Conservation (phyloP, 306 rosid species). For the Mimosa pudica region DNA sequence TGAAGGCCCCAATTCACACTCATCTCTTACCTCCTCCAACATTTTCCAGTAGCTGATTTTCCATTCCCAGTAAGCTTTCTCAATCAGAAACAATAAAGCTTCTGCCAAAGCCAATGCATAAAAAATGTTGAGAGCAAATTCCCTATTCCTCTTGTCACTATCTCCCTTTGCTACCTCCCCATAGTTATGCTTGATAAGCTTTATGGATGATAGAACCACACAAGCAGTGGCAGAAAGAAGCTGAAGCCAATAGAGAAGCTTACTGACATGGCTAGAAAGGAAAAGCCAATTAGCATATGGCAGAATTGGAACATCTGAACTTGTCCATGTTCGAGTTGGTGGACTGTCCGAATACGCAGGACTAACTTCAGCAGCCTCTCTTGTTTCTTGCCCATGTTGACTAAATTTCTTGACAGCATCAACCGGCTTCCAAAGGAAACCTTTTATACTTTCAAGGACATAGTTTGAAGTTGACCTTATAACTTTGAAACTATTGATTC, state of each 20-base stretch:
- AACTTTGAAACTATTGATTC: slow-evolving; percentile 61
- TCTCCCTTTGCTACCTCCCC: slow-evolving; percentile 86
- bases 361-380: slow-evolving; percentile 26
- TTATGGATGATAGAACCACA: slow-evolving; percentile 68
- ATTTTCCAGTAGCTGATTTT: slow-evolving; percentile 61
- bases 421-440: slow-evolving; percentile 50
- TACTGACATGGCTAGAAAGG: slow-evolving; percentile 69
- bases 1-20: slow-evolving; percentile 70
- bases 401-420: slow-evolving; percentile 34
- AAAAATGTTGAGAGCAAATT: slow-evolving; percentile 71
- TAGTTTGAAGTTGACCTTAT: slow-evolving; percentile 53
- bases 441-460: slow-evolving; percentile 44
- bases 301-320: slow-evolving; percentile 78
- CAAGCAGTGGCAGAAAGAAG: slow-evolving; percentile 86
- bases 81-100: slow-evolving; percentile 77
- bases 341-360: slow-evolving; percentile 39
- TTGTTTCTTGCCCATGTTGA: slow-evolving; percentile 38
- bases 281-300: slow-evolving; percentile 78
- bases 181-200: slow-evolving; percentile 66
- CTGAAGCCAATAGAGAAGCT: slow-evolving; percentile 92
- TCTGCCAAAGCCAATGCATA: slow-evolving; percentile 87
- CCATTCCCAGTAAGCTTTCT: slow-evolving; percentile 91
- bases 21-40: slow-evolving; percentile 69
- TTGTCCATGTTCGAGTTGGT: slow-evolving; percentile 62
- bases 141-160: slow-evolving; percentile 76